Base-by-base conservation (phyloP, 768 basidiomycete species). In the Pseudohyphozyma bogoriensis region DNA sequence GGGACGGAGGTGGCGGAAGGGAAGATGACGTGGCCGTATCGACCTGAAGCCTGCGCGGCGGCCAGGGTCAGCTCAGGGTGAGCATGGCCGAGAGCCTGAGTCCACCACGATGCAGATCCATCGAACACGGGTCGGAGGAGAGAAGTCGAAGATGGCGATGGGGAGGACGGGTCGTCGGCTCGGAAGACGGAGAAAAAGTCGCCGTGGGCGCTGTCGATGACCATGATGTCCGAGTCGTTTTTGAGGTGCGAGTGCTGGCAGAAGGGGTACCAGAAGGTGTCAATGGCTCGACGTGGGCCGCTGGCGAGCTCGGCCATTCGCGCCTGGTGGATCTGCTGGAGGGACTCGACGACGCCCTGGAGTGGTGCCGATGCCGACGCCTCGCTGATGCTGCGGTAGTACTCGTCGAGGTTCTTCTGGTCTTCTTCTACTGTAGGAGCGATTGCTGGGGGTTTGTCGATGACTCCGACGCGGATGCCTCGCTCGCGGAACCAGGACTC, bases 91-190 rank as follows among this genome's bases (percentile, higher is more conserved):
- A 95, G 74, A 0, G 85, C 81, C 73, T 97, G 93, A 0, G 91
- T 97, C 90, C 93, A 97, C 93, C 93, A 96, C 15, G 90, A 93
- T 1, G 92, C 93, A 0, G 92, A 95, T 6, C 87, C 85, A 69
- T 96, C 92, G 65, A 90, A 81, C 65, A 87, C 82, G 8, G 82
- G 79, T 55, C 71, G 58, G 2, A 70, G 33, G 12, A 74, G 60
- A n/a, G 62, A 29, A 36, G 47, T 7, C 18, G 53, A 49, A 32
- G 55, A 1, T 12, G 52, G 44, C 1, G 58, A 33, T 26, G 63
- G 37, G 12, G 59, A 13, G 11, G 60, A 46, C 6, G 72, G 33
- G 71, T 72, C 56, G 79, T 77, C 60, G n/a, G 63, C 53, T 37
- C 72, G 71, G 65, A 82, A 85, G 50, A 86, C 79, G 64, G 83